phyloP scores from a whole-genome alignment of 768 basidiomycete species.

The Suillus variegatus region DNA sequence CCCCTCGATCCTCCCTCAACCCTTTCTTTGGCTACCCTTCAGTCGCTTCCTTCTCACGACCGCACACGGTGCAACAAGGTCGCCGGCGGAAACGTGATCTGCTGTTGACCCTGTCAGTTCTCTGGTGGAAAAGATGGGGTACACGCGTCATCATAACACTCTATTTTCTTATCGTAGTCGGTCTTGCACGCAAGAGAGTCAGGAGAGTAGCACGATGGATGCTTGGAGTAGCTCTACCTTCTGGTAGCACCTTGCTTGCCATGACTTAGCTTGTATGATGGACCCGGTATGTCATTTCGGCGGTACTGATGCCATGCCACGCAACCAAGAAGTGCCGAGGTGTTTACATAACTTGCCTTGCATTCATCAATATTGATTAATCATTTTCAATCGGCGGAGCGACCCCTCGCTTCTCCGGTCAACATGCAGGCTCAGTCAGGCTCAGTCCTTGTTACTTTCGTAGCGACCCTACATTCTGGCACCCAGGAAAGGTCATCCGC shows the following conservation, averaged over 20 bases:
- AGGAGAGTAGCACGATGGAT: constrained; percentile 5
- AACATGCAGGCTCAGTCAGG: background rate
- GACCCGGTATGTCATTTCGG: background rate
- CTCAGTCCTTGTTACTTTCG: background rate
- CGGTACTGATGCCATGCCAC: background rate
- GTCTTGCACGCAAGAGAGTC: constrained; percentile 25
- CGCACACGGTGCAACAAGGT: constrained; percentile 54
- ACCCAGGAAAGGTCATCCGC: background rate
- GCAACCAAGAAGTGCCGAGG: background rate
- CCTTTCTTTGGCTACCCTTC: constrained; percentile 79
- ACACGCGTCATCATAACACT: constrained; percentile 39
- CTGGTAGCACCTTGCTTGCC: constrained; percentile 5
- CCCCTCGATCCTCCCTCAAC: constrained; percentile 62
- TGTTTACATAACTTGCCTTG: background rate
- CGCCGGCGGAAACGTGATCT: constrained; percentile 73
- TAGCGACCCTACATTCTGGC: background rate
- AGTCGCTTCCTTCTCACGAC: constrained; percentile 26
- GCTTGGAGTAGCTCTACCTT: background rate
- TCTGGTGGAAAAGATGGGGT: constrained; percentile 73
- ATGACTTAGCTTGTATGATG: background rate
- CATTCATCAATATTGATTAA: background rate
- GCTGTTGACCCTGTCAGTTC: constrained; percentile 53
- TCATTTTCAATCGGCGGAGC: background rate
- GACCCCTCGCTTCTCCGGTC: background rate
- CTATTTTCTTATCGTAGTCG: constrained; percentile 30